Evolutionary conservation across 306 rosid species (phyloP).

Genomic region (Begonia loranthoides): DNA sequence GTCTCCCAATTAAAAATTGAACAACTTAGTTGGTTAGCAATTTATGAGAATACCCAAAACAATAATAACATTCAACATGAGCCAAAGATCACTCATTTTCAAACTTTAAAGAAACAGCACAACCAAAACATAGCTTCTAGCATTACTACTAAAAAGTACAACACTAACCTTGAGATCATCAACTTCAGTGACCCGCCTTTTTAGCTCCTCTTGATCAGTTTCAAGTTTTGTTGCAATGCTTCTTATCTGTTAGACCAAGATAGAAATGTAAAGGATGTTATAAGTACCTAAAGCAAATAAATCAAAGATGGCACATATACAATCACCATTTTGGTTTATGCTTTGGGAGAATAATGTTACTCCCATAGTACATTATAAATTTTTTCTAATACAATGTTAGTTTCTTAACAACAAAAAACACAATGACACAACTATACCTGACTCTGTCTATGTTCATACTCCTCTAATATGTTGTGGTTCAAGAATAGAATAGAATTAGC

Average conservation of each 20-base stretch:
- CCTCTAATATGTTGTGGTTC: conserved; percentile 66
- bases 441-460: conserved; percentile 54
- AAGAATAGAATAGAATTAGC: conserved; percentile 73
- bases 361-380: too few relatives aligned
- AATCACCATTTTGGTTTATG: too few relatives aligned
- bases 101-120: too few relatives aligned
- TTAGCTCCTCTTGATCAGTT: conserved; percentile 46
- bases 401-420: too few relatives aligned
- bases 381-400: too few relatives aligned
- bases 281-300: background rate
- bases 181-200: conserved; percentile 35
- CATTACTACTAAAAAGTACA: background rate
- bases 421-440: conserved; percentile 27
- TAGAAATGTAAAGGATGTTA: conserved; percentile 1
- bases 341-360: too few relatives aligned
- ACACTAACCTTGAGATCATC: conserved; percentile 53
- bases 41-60: too few relatives aligned
- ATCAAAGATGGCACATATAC: background rate
- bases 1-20: too few relatives aligned
- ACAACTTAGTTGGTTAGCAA: too few relatives aligned
- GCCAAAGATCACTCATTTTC: too few relatives aligned
- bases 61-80: too few relatives aligned
- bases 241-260: conserved; percentile 36
- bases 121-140: too few relatives aligned
- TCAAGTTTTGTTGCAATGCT: conserved; percentile 46